A percentile compares a stretch with the other conserved stretches of the same genome.
phyloP scores from a whole-genome alignment of 768 basidiomycete genomes.

The Cystobasidium ongulense region DNA sequence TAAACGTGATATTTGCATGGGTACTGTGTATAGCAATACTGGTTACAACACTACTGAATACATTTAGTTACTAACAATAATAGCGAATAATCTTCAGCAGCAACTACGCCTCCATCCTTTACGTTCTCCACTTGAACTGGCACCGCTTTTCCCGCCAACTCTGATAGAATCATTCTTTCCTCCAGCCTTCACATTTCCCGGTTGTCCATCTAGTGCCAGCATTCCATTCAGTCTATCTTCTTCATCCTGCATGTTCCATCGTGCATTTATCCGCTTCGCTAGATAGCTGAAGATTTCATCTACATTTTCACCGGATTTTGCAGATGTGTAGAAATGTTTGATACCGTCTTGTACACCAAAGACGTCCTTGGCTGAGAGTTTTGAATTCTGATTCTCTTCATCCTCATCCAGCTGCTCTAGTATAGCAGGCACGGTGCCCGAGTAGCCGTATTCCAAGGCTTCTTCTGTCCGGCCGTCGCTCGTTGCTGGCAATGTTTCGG shows the following conservation, averaged over 20 bases:
- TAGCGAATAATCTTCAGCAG: too few relatives aligned
- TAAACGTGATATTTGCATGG: too few relatives aligned
- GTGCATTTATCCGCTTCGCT: background rate
- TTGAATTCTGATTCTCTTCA: background rate
- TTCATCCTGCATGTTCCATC: slow-evolving; percentile 23
- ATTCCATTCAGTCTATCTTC: background rate
- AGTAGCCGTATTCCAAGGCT: background rate
- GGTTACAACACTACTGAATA: too few relatives aligned
- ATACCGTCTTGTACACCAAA: slow-evolving; percentile 31
- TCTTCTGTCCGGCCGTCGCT: background rate
- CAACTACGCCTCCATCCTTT: slow-evolving; percentile 25
- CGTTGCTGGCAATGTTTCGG: background rate
- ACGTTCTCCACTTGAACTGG: background rate
- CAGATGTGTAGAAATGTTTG: slow-evolving; percentile 30
- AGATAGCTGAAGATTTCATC: slow-evolving; percentile 27
- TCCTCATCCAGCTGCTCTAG: background rate
- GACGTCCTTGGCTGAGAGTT: background rate
- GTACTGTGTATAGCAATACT: too few relatives aligned
- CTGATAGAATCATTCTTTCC: slow-evolving; percentile 12
- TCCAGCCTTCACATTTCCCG: slow-evolving; percentile 10
- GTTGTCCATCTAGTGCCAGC: background rate
- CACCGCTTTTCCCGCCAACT: background rate
- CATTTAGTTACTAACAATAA: too few relatives aligned
- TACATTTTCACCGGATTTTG: slow-evolving; percentile 25
- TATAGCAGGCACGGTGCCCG: background rate